phyloP scores from a whole-genome alignment of 164 flowering plant genomes.

The Litsea cubeba region DNA sequence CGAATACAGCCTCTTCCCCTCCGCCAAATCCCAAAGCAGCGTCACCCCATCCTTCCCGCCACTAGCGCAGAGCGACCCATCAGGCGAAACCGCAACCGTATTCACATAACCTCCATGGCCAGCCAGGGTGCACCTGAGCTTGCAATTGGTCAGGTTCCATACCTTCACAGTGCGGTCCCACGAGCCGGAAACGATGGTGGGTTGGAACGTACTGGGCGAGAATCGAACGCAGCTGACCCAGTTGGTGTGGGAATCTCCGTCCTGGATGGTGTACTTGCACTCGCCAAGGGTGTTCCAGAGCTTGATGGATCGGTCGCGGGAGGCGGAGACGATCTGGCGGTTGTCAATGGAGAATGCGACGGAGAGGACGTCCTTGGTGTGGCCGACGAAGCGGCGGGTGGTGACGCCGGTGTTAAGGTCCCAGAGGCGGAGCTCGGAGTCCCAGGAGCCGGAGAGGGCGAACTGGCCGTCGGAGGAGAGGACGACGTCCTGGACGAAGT shows the following conservation, averaged over 20 bases:
- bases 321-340: slow-evolving; percentile 77
- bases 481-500: slow-evolving; percentile 91
- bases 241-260: slow-evolving; percentile 56
- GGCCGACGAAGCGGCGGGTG: slow-evolving; percentile 77
- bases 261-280: slow-evolving; percentile 81
- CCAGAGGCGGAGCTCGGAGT: slow-evolving; percentile 88
- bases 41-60: slow-evolving; percentile 86
- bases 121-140: slow-evolving; percentile 48
- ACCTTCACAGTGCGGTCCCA: slow-evolving; percentile 81
- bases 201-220: slow-evolving; percentile 57
- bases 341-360: slow-evolving; percentile 18
- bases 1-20: slow-evolving; percentile 74
- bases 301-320: slow-evolving; percentile 76
- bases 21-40: slow-evolving; percentile 81
- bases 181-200: slow-evolving; percentile 76
- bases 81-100: slow-evolving; percentile 78
- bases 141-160: slow-evolving; percentile 80
- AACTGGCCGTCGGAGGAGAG: slow-evolving; percentile 90
- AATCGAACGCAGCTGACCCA: slow-evolving; percentile 86
- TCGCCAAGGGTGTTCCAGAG: slow-evolving; percentile 91
- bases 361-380: slow-evolving; percentile 63
- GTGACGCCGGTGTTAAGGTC: slow-evolving; percentile 61
- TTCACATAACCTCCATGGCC: slow-evolving; percentile 78
- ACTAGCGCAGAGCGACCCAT: slow-evolving; percentile 82
- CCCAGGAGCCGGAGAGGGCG: slow-evolving; percentile 91